These are phyloP conservation scores for Aspergillus calidoustus DNA, from an alignment of 2,329 filamentous ascomycete genomes.

Conservation along the genomic window DNA sequence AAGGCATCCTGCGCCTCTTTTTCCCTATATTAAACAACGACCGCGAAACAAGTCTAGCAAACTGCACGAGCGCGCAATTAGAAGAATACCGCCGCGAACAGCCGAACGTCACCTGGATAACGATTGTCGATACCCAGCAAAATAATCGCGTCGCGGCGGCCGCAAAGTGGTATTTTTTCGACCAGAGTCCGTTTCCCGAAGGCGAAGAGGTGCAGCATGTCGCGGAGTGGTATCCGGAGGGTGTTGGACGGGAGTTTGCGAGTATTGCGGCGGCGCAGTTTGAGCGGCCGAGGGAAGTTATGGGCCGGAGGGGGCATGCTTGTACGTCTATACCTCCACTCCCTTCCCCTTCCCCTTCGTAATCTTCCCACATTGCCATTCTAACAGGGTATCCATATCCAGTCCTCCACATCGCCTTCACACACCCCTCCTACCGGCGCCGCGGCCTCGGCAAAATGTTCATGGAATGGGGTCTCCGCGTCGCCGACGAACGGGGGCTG, in stretches of 20 bases:
- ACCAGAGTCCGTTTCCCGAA: background rate
- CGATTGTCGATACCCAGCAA: background rate
- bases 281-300: background rate
- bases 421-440: background rate
- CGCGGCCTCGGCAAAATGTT: background rate
- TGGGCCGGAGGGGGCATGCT: background rate
- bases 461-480: background rate
- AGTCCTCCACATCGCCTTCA: conserved; percentile 6
- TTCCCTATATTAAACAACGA: background rate
- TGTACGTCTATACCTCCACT: background rate
- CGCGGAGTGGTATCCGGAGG: conserved; percentile 4
- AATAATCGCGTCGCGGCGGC: background rate
- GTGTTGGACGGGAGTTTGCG: background rate
- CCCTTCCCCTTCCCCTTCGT: accelerated
- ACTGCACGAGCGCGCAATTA: background rate
- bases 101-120: background rate
- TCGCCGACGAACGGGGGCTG: background rate
- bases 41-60: background rate
- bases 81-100: background rate
- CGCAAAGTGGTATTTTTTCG: conserved; percentile 1
- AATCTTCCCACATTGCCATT: too few species aligned
- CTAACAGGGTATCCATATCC: background rate
- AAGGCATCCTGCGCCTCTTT: conserved; percentile 2
- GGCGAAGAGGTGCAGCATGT: background rate
- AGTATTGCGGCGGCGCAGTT: background rate